Evolutionary conservation across 2,329 filamentous ascomycete genomes (phyloP).

Genomic region (Ciborinia camelliae): DNA sequence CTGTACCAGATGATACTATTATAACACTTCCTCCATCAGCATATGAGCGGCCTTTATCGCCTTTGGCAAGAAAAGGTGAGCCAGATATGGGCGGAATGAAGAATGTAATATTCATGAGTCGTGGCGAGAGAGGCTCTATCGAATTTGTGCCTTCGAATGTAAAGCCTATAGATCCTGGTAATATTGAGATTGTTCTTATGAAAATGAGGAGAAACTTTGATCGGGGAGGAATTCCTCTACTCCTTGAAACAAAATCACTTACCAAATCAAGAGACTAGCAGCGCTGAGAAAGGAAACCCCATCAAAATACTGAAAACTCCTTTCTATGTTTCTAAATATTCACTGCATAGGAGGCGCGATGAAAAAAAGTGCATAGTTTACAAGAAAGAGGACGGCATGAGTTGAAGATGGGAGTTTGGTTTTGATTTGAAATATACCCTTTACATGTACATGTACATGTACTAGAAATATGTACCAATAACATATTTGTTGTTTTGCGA

Average conservation of each 20-base stretch:
- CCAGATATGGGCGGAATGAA: background rate
- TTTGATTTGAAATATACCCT: background rate
- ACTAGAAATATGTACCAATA: no score
- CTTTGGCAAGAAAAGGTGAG: background rate
- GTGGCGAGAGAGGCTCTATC: constrained; percentile 11
- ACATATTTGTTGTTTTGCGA: background rate
- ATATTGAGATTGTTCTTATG: constrained; percentile 9
- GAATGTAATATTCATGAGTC: constrained; percentile 6
- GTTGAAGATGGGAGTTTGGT: background rate
- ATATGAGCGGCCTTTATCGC: background rate
- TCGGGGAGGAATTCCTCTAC: no score
- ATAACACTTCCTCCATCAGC: constrained; percentile 5
- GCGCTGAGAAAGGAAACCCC: no score
- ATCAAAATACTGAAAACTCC: no score
- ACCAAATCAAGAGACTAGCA: no score
- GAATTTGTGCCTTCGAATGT: constrained; percentile 7
- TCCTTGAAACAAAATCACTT: no score
- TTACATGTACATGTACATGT: background rate
- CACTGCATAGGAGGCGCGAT: background rate
- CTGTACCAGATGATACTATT: constrained; percentile 3
- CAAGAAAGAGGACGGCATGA: background rate
- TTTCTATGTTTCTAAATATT: no score
- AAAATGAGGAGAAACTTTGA: background rate
- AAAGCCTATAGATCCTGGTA: background rate
- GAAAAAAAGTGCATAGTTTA: no score